phyloP scores from a whole-genome alignment of 805 yeast species.

The Saturnispora dispora region DNA sequence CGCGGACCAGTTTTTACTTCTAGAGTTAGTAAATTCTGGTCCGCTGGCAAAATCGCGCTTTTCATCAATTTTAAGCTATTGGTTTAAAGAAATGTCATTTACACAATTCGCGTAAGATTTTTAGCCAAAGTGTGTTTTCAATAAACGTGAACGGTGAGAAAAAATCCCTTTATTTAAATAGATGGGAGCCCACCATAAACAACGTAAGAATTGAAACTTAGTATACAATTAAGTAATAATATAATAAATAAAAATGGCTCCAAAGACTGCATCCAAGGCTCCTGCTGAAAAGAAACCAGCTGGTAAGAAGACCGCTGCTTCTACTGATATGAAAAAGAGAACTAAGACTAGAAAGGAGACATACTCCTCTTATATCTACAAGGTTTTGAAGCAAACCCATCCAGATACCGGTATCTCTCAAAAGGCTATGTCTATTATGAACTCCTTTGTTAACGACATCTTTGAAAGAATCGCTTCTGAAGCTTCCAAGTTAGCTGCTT shows the following conservation, averaged over 20 bases:
- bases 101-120: background rate
- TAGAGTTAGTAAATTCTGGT: conserved; percentile 14
- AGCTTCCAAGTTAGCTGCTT: conserved; percentile 97
- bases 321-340: conserved; percentile 82
- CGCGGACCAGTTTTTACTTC: conserved; percentile 13
- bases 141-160: background rate
- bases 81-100: background rate
- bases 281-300: conserved; percentile 95
- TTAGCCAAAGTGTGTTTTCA: background rate
- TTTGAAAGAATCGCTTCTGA: conserved; percentile 97
- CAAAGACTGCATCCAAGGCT: conserved; percentile 86
- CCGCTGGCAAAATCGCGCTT: conserved; percentile 12
- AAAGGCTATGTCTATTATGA: conserved; percentile 97
- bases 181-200: background rate
- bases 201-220: background rate
- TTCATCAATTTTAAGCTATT: background rate
- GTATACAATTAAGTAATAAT: background rate
- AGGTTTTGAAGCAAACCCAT: conserved; percentile 97
- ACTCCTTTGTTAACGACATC: conserved; percentile 96
- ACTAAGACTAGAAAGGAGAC: conserved; percentile 95
- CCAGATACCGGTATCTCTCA: conserved; percentile 99
- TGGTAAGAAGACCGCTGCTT: conserved; percentile 74
- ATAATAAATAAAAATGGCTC: conserved; percentile 43
- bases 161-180: conserved; percentile 1
- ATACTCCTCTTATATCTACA: conserved; percentile 96